These are phyloP conservation scores for Delitschia confertaspora DNA, from an alignment of 495 filamentous ascomycete species.

Conservation along the genomic window DNA sequence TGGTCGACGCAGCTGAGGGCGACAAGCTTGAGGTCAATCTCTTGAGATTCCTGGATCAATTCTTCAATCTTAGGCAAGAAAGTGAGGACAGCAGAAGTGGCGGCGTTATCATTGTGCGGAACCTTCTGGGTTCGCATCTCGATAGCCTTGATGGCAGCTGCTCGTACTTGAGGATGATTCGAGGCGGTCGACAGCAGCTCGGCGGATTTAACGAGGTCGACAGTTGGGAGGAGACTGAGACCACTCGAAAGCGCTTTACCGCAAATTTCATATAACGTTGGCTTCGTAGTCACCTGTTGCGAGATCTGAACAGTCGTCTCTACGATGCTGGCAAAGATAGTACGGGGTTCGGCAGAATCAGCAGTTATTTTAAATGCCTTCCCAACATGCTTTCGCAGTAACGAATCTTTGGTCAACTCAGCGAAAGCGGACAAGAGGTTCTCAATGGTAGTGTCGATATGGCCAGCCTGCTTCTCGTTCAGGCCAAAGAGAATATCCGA, in stretches of 20 bases:
- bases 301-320: conserved; percentile 39
- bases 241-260: conserved; percentile 62
- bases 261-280: conserved; percentile 48
- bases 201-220: conserved; percentile 76
- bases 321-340: conserved; percentile 42
- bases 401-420: conserved; percentile 45
- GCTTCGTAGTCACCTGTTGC: conserved; percentile 8
- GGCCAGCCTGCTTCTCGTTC: conserved; percentile 50
- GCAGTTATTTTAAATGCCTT: conserved; percentile 11
- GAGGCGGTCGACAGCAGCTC: conserved; percentile 65
- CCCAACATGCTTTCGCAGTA: conserved; percentile 20
- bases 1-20: conserved; percentile 81
- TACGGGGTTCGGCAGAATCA: conserved; percentile 12
- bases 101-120: conserved; percentile 53
- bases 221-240: conserved; percentile 67
- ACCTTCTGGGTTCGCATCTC: conserved; percentile 63
- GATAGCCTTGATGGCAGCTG: conserved; percentile 70
- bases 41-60: conserved; percentile 60
- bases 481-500: conserved; percentile 60
- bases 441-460: conserved; percentile 50
- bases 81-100: conserved; percentile 59
- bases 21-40: conserved; percentile 66
- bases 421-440: conserved; percentile 56
- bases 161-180: conserved; percentile 60
- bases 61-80: conserved; percentile 68